Evolutionary conservation across 2,329 filamentous ascomycete species (phyloP).

Genomic region (Fulvia fulva): DNA sequence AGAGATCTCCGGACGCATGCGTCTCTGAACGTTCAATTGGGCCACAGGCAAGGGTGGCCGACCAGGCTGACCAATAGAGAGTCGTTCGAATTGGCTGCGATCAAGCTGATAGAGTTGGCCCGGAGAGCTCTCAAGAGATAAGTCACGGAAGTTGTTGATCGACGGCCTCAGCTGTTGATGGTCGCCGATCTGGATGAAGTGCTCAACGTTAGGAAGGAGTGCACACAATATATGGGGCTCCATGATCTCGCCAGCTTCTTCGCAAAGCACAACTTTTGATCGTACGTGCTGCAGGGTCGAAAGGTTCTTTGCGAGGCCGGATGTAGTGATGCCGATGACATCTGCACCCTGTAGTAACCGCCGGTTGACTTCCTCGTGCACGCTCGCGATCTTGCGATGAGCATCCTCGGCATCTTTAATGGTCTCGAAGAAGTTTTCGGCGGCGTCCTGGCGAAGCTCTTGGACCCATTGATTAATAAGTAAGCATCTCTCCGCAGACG

Average conservation of each 20-base stretch:
- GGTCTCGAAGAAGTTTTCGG: slow-evolving; percentile 7
- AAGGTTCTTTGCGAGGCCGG: slow-evolving; percentile 53
- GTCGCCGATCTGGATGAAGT: slow-evolving; percentile 62
- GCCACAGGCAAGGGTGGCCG: slow-evolving; percentile 23
- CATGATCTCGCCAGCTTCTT: slow-evolving; percentile 66
- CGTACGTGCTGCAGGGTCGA: slow-evolving; percentile 51
- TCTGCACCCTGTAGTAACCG: slow-evolving; percentile 41
- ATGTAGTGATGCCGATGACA: slow-evolving; percentile 59
- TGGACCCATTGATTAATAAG: slow-evolving; percentile 10
- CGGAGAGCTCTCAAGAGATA: slow-evolving; percentile 46
- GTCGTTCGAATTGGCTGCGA: slow-evolving; percentile 57
- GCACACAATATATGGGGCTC: slow-evolving; percentile 61
- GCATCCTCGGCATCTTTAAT: neutral
- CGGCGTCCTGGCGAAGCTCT: slow-evolving; percentile 10
- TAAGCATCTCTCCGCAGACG: slow-evolving; percentile 10
- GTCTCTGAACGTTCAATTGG: slow-evolving; percentile 55
- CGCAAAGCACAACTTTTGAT: slow-evolving; percentile 34
- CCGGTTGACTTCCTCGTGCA: slow-evolving; percentile 36
- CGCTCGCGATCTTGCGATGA: neutral
- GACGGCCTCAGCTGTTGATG: slow-evolving; percentile 59
- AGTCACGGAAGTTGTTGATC: slow-evolving; percentile 47
- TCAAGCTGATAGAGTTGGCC: slow-evolving; percentile 54
- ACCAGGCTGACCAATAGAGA: slow-evolving; percentile 52
- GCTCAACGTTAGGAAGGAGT: slow-evolving; percentile 57
- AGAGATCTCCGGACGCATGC: slow-evolving; percentile 64